Conservation (phyloP, 768 basidiomycete species). For the Gloeopeniophorella convolvens region DNA sequence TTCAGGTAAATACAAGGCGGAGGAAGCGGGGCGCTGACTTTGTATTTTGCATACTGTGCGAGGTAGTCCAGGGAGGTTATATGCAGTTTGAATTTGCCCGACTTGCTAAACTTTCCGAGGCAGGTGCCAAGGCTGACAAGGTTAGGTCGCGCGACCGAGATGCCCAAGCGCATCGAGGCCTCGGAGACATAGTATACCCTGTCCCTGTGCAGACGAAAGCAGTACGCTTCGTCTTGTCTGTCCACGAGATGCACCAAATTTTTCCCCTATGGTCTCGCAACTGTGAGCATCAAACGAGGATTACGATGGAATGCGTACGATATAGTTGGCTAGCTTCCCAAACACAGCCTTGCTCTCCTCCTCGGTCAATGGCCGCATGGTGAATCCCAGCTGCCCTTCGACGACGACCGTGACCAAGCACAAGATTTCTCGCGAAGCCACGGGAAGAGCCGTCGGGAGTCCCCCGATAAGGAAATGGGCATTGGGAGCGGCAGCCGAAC, state of each 20-base stretch:
- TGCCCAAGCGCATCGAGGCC: slow-evolving; percentile 85
- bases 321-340: slow-evolving; percentile 95
- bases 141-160: slow-evolving; percentile 88
- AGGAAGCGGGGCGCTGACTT: slow-evolving; percentile 44
- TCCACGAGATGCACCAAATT: slow-evolving; percentile 95
- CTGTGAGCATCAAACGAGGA: not conserved
- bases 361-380: slow-evolving; percentile 97
- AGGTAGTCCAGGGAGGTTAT: slow-evolving; percentile 90
- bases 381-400: no score
- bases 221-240: slow-evolving; percentile 88
- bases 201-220: slow-evolving; percentile 92
- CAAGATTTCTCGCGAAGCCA: no score
- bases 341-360: slow-evolving; percentile 97
- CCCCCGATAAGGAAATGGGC: no score
- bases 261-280: slow-evolving; percentile 58
- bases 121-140: slow-evolving; percentile 92
- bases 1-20: not conserved
- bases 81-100: slow-evolving; percentile 95
- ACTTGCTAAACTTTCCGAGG: slow-evolving; percentile 96
- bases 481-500: no score
- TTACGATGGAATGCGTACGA: slow-evolving; percentile 43
- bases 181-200: slow-evolving; percentile 97
- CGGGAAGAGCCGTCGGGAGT: no score
- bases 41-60: slow-evolving; percentile 96
- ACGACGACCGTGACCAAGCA: no score